Evolutionary conservation across 306 rosid genomes (phyloP).

Genomic region (Malus asiatica): DNA sequence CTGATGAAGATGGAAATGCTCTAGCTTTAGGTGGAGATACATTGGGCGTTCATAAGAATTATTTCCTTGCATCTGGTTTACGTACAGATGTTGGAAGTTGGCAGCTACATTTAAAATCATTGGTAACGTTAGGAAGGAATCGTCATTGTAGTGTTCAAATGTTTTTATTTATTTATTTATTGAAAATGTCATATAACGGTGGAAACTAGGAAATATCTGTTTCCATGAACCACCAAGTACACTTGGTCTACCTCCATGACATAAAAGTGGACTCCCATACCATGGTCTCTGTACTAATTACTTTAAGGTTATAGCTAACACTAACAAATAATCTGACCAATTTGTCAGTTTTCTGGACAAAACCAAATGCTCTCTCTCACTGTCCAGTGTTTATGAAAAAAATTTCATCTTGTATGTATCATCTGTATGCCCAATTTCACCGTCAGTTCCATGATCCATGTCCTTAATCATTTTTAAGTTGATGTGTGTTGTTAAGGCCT

Average conservation of each 20-base stretch:
- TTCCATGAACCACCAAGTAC: background rate
- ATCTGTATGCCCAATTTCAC: background rate
- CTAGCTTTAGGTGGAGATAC: constrained; percentile 43
- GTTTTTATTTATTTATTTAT: no score
- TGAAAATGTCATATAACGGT: background rate
- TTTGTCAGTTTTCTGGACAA: background rate
- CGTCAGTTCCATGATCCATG: background rate
- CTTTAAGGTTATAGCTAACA: background rate
- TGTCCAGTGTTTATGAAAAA: background rate
- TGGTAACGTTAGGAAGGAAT: constrained; percentile 39
- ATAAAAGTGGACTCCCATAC: background rate
- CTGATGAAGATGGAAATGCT: constrained; percentile 74
- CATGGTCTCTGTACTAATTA: background rate
- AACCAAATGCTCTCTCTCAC: background rate
- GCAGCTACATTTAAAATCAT: constrained; percentile 88
- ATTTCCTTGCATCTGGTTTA: constrained; percentile 71
- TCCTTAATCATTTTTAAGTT: background rate
- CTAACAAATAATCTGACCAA: background rate
- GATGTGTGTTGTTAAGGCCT: background rate
- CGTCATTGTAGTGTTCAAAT: constrained; percentile 1
- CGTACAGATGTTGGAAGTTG: constrained; percentile 75
- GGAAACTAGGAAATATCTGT: background rate
- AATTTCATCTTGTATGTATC: background rate
- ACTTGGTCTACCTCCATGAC: background rate
- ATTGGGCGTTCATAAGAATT: constrained; percentile 37